These are phyloP conservation scores for Cubamyces lactineus DNA, from an alignment of 768 basidiomycete species.

Conservation along the genomic window DNA sequence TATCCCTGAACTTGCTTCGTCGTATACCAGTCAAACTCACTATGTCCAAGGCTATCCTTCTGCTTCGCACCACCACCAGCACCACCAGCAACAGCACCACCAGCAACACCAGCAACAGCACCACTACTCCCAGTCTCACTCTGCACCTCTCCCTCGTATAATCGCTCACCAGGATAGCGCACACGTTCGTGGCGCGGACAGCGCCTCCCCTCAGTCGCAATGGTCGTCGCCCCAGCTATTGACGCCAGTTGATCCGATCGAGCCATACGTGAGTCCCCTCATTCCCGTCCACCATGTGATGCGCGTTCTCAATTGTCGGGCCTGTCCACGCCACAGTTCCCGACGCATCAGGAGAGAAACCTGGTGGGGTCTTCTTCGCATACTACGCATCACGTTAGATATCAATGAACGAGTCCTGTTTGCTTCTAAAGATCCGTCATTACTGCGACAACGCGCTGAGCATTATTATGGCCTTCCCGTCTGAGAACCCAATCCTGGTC, in stretches of 20 bases:
- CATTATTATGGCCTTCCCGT: conserved; percentile 49
- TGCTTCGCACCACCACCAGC: conserved; percentile 32
- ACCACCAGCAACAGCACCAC: conserved; percentile 5
- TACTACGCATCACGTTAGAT: conserved; percentile 53
- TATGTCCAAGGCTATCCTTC: conserved; percentile 50
- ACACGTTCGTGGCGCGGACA: conserved; percentile 51
- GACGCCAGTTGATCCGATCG: conserved; percentile 55
- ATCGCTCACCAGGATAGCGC: conserved; percentile 41
- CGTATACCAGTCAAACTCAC: conserved; percentile 54
- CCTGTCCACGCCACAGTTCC: conserved; percentile 36
- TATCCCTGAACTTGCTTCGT: conserved; percentile 57
- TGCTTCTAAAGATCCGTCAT: conserved; percentile 42
- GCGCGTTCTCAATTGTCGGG: background rate
- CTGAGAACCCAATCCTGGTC: conserved; percentile 47
- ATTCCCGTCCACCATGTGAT: background rate
- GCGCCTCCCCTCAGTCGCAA: conserved; percentile 51
- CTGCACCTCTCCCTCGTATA: conserved; percentile 44
- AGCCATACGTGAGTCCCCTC: conserved; percentile 61
- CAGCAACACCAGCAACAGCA: conserved; percentile 11
- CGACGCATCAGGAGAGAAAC: conserved; percentile 49
- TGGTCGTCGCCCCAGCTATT: conserved; percentile 55
- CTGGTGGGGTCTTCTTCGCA: conserved; percentile 51
- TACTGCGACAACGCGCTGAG: conserved; percentile 51
- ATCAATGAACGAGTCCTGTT: conserved; percentile 47
- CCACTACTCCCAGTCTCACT: conserved; percentile 31